Conservation (phyloP, 2,329 filamentous ascomycete genomes). For the Aureobasidium mangrovei region DNA sequence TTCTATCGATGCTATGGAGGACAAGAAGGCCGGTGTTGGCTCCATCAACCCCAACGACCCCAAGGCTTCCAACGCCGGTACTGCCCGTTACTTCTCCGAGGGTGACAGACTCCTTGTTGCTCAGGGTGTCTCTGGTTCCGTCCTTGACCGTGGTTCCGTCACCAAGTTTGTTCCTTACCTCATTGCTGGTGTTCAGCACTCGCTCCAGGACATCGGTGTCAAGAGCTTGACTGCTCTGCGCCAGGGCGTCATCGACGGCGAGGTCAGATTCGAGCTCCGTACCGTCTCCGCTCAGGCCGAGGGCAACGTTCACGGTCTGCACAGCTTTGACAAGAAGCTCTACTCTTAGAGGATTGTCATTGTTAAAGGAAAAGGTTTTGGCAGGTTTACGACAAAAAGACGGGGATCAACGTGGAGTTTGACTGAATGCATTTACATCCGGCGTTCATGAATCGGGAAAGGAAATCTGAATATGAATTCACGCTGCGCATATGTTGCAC, state of each 20-base stretch:
- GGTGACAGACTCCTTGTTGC: slow-evolving; percentile 90
- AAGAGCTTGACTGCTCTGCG: slow-evolving; percentile 72
- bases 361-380: background rate
- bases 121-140: slow-evolving; percentile 85
- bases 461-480: slow-evolving; percentile 9
- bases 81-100: slow-evolving; percentile 96
- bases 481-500: slow-evolving; percentile 9
- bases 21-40: slow-evolving; percentile 82
- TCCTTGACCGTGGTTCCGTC: slow-evolving; percentile 75
- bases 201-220: slow-evolving; percentile 87
- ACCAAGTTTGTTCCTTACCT: slow-evolving; percentile 96
- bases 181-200: slow-evolving; percentile 91
- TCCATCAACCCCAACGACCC: slow-evolving; percentile 48
- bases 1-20: slow-evolving; percentile 98
- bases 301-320: slow-evolving; percentile 91
- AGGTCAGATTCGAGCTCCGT: slow-evolving; percentile 83
- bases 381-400: slow-evolving; percentile 5
- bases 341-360: slow-evolving; percentile 55
- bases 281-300: slow-evolving; percentile 92
- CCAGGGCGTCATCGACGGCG: slow-evolving; percentile 61
- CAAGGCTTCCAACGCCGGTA: slow-evolving; percentile 78
- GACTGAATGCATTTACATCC: slow-evolving; percentile 12
- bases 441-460: slow-evolving; percentile 11
- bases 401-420: slow-evolving; percentile 10
- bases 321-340: slow-evolving; percentile 99